Conservation (phyloP, 2,329 filamentous ascomycete species). For the Curvularia sp. region DNA sequence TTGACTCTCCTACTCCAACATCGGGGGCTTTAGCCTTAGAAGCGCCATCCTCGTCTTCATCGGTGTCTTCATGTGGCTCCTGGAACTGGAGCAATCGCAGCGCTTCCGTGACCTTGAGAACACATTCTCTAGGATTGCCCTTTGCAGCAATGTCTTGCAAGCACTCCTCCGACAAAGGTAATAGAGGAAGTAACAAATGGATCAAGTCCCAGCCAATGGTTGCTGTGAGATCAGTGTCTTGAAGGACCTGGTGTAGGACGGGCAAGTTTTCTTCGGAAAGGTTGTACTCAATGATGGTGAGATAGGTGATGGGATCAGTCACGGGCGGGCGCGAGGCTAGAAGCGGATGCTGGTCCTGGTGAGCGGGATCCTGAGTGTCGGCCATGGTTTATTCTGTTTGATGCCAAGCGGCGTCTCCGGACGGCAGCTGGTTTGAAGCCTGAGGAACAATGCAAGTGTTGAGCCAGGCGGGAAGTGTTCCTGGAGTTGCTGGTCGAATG, state of each 20-base stretch:
- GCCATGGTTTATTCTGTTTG: slow-evolving; percentile 34
- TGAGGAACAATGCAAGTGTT: slow-evolving; percentile 4
- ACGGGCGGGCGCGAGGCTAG: slow-evolving; percentile 66
- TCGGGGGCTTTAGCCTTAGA: slow-evolving; percentile 30
- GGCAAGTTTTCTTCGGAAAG: slow-evolving; percentile 72
- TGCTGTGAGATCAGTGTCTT: slow-evolving; percentile 71
- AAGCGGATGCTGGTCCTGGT: slow-evolving; percentile 56
- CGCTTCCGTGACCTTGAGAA: slow-evolving; percentile 79
- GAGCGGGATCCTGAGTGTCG: slow-evolving; percentile 36
- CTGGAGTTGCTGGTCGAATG: slow-evolving; percentile 10
- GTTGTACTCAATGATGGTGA: slow-evolving; percentile 79
- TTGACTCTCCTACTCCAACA: slow-evolving; percentile 43
- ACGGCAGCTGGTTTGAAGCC: not conserved
- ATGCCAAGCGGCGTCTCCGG: not conserved
- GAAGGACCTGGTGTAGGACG: slow-evolving; percentile 70
- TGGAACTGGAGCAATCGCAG: slow-evolving; percentile 67
- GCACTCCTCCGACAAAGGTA: slow-evolving; percentile 71
- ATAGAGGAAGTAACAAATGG: slow-evolving; percentile 72
- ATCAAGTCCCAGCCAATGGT: slow-evolving; percentile 88
- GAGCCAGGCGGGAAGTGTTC: slow-evolving; percentile 10
- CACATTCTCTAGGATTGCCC: slow-evolving; percentile 81
- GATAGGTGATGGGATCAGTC: slow-evolving; percentile 76
- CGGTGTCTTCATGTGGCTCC: slow-evolving; percentile 61
- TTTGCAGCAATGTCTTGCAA: slow-evolving; percentile 76
- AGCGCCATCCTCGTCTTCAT: slow-evolving; percentile 49